phyloP scores from a whole-genome alignment of 306 rosid genomes.

The Casuarina glauca region DNA sequence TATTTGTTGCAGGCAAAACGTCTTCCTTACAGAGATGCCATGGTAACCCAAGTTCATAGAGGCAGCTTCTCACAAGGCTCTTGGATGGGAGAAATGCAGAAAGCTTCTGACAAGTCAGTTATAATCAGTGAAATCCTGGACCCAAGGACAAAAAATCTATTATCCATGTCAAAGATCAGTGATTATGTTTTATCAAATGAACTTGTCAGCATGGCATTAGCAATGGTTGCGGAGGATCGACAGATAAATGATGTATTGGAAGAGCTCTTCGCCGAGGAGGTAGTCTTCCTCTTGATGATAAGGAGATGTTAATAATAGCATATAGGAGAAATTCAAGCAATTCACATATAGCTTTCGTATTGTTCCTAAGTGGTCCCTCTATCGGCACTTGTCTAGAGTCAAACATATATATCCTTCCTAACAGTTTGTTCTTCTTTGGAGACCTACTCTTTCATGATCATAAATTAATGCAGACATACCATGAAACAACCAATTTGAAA shows the following conservation, averaged over 20 bases:
- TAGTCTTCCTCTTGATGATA: slow-evolving; percentile 29
- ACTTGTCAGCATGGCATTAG: slow-evolving; percentile 97
- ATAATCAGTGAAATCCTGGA: slow-evolving; percentile 88
- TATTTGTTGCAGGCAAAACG: slow-evolving; percentile 68
- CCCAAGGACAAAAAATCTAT: slow-evolving; percentile 86
- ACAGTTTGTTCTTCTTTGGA: neutral
- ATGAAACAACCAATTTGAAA: neutral
- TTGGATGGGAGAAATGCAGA: slow-evolving; percentile 96
- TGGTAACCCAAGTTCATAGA: slow-evolving; percentile 46
- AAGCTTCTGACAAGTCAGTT: slow-evolving; percentile 84
- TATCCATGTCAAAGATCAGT: slow-evolving; percentile 87
- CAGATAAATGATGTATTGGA: slow-evolving; percentile 87
- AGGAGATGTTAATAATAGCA: neutral
- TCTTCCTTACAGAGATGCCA: slow-evolving; percentile 59
- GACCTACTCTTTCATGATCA: neutral
- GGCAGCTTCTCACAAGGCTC: slow-evolving; percentile 85
- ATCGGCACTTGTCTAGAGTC: neutral
- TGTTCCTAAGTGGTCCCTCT: neutral
- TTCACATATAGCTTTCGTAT: neutral
- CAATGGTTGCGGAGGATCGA: slow-evolving; percentile 94
- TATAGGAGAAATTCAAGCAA: neutral
- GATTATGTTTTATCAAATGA: slow-evolving; percentile 90
- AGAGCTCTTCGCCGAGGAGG: slow-evolving; percentile 94
- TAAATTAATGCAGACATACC: neutral
- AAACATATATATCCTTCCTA: neutral